A percentile compares a stretch with the other conserved stretches of the same genome.
phyloP scores from a whole-genome alignment of 2,329 filamentous ascomycete species.

The Arthrobotrys sphaeroides region DNA sequence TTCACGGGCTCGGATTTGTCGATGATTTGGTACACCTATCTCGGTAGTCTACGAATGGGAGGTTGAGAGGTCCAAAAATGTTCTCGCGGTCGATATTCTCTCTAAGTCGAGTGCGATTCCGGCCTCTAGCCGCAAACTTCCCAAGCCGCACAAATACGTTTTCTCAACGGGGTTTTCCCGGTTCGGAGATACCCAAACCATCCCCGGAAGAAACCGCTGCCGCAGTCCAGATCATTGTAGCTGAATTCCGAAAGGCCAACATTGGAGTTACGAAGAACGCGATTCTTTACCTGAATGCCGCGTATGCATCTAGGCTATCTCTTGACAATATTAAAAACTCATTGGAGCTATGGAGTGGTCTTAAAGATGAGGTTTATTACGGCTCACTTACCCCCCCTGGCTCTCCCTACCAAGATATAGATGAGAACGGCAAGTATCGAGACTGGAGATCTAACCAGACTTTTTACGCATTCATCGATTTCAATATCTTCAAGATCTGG shows the following conservation, averaged over 20 bases:
- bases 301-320: not conserved
- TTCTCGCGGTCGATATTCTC: not conserved
- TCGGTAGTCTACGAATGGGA: not conserved
- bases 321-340: not conserved
- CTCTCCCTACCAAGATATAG: not conserved
- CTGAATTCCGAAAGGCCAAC: conserved; percentile 7
- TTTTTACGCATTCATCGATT: not conserved
- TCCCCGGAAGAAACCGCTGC: not conserved
- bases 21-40: no score
- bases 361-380: not conserved
- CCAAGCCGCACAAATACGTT: not conserved
- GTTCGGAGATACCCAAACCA: not conserved
- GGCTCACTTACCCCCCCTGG: not conserved
- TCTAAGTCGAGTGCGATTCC: not conserved
- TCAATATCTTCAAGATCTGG: conserved; percentile 10
- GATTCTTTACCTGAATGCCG: not conserved
- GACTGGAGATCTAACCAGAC: not conserved
- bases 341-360: not conserved
- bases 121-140: not conserved
- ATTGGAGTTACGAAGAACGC: not conserved
- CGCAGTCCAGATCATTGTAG: not conserved
- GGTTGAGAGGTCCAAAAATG: not conserved
- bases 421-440: not conserved
- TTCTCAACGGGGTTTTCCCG: not conserved
- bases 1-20: not conserved